Evolutionary conservation across 2,329 filamentous ascomycete genomes (phyloP), one percentile per base, ranked within the genome.

Genomic region (Orbilia javanica): DNA sequence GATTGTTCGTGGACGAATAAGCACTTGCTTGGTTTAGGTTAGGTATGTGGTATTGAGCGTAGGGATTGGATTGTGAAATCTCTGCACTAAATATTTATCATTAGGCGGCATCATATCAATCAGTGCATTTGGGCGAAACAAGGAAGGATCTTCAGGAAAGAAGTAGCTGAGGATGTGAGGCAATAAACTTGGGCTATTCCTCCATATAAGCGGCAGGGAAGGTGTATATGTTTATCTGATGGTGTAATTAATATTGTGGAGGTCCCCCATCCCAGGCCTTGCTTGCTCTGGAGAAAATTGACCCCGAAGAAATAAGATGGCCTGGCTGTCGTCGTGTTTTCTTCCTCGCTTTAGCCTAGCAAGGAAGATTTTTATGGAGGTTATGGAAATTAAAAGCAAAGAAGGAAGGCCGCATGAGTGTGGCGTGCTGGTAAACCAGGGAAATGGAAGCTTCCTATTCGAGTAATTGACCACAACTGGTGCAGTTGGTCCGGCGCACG

Each of bases 311-410:
- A 77, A 60, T 25, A 36, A 31, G 55, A 77, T 50, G 66, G 46
- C 66, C 36, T 64, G 57, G 39, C 39, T 50, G 50, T 60, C 52
- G 50, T 44, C 50, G 39, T 8, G 18, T 67, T 70, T 44, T 46
- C 11, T 42, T 46, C 36, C 31, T 34, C 27, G 18, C 29, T 75
- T 69, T 77, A 36, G 27, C 50, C 60, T 60, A 52, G 48, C 73
- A 77, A 62, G 73, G 73, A 71, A 77, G 42, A 60, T 22, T 67
- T 71, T 52, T 53, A 72, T 42, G 1, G 50, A 39, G 11, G 15
- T 57, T 60, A 64, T 42, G 63, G 62, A 72, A 64, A 64, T 72
- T 68, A 68, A 66, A 78, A 69, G 67, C 66, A 71, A 77, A 77
- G 20, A 48, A 62, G 74, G 74, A 71, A 78, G 74, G 74, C 62